A percentile compares a stretch with the other conserved stretches of the same genome.
phyloP scores from a whole-genome alignment of 2,329 filamentous ascomycete species.

The Botrytis porri region DNA sequence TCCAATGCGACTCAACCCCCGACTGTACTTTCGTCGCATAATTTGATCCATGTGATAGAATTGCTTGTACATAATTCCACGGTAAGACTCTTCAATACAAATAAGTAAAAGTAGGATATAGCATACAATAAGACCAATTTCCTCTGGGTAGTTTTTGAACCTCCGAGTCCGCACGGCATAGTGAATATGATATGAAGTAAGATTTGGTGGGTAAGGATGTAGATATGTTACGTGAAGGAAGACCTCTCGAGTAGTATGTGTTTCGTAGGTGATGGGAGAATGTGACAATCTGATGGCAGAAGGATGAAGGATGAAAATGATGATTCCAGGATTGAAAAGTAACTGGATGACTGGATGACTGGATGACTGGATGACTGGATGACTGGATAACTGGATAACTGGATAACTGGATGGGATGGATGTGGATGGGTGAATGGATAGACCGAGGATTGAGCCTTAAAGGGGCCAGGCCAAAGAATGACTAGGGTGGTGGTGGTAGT shows the following conservation, averaged over 20 bases:
- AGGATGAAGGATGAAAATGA: neutral
- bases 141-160: constrained; percentile 65
- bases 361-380: neutral
- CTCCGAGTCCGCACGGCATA: constrained; percentile 43
- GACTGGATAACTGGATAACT: neutral
- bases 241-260: neutral
- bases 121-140: constrained; percentile 72
- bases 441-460: constrained; percentile 8
- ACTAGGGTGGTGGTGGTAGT: neutral
- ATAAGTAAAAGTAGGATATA: neutral
- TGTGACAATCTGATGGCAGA: neutral
- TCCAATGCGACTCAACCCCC: neutral
- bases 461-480: neutral
- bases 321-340: constrained; percentile 1
- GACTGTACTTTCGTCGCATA: neutral
- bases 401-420: neutral
- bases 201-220: neutral
- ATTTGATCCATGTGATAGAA: constrained; percentile 6
- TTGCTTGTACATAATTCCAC: neutral
- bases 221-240: neutral
- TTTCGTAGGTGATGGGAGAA: neutral
- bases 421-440: neutral
- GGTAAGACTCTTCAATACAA: neutral
- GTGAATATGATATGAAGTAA: constrained; percentile 17
- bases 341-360: neutral